Evolutionary conservation across 2,329 filamentous ascomycete species (phyloP).

Genomic region (Cladosporium sp.): DNA sequence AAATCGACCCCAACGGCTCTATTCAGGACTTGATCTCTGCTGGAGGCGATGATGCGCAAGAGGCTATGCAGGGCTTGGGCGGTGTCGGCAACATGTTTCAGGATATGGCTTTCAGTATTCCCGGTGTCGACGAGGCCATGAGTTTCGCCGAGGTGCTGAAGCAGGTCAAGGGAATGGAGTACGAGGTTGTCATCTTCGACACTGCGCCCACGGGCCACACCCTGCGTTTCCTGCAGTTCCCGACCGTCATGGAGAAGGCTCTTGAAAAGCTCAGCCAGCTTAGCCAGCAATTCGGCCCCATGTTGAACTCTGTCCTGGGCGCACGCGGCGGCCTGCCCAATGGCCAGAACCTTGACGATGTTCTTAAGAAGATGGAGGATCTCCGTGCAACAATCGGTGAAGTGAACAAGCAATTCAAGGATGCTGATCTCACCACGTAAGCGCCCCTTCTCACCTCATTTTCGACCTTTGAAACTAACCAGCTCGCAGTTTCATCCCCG

Average conservation of each 20-base stretch:
- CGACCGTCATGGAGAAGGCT: slow-evolving; percentile 94
- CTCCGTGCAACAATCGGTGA: slow-evolving; percentile 89
- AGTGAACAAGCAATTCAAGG: slow-evolving; percentile 97
- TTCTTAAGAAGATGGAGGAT: slow-evolving; percentile 91
- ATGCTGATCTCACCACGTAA: slow-evolving; percentile 78
- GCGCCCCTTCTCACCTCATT: background rate
- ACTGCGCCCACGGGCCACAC: slow-evolving; percentile 97
- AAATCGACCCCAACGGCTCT: slow-evolving; percentile 96
- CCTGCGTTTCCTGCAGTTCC: slow-evolving; percentile 96
- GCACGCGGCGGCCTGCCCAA: slow-evolving; percentile 72
- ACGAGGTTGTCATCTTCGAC: slow-evolving; percentile 99
- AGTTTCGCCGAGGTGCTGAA: slow-evolving; percentile 98
- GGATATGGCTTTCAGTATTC: slow-evolving; percentile 94
- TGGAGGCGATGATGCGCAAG: slow-evolving; percentile 65
- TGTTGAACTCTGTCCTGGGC: slow-evolving; percentile 90
- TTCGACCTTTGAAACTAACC: background rate
- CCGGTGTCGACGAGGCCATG: slow-evolving; percentile 98
- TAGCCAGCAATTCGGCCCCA: slow-evolving; percentile 88
- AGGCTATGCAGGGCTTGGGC: slow-evolving; percentile 62
- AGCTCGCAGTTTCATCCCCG: slow-evolving; percentile 68
- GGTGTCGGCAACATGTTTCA: slow-evolving; percentile 96
- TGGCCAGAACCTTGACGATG: slow-evolving; percentile 86
- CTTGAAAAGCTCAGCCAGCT: slow-evolving; percentile 95
- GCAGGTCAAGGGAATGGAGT: slow-evolving; percentile 97
- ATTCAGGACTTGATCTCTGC: slow-evolving; percentile 90